Conservation (phyloP, 495 filamentous ascomycete genomes). For the Usnea hakonensis region DNA sequence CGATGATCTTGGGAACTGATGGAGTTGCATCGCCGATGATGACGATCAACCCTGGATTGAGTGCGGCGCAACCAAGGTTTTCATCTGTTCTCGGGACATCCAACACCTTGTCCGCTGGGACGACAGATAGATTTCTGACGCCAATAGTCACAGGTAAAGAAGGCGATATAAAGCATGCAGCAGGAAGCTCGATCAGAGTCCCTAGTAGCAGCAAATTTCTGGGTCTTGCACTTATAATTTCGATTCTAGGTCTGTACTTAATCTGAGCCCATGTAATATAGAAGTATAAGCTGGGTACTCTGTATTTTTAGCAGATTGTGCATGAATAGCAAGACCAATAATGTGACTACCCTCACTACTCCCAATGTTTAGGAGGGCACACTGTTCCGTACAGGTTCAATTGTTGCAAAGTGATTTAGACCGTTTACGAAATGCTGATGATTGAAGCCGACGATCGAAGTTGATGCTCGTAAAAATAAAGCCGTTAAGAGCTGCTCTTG, state of each 20-base stretch:
- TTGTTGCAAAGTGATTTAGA: no score
- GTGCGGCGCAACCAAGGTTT: background rate
- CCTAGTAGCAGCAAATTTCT: background rate
- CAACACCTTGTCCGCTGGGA: background rate
- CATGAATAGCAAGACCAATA: background rate
- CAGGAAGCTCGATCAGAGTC: background rate
- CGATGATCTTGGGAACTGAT: conserved; percentile 39
- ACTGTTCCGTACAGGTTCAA: no score
- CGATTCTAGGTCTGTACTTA: background rate
- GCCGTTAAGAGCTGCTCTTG: no score
- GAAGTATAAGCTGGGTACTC: background rate
- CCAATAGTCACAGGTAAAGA: background rate
- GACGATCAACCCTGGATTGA: conserved; percentile 25
- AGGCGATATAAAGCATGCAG: background rate
- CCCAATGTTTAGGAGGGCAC: background rate
- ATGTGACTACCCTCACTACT: background rate
- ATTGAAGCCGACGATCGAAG: no score
- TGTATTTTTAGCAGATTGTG: background rate
- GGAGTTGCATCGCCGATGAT: conserved; percentile 33
- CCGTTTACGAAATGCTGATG: no score
- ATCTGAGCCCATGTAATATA: background rate
- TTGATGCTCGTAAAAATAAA: no score
- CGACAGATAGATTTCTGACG: background rate
- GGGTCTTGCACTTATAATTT: background rate
- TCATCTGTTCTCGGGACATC: background rate